Evolutionary conservation across 768 basidiomycete species (phyloP), one percentile per base, ranked within the genome.

Genomic region (Mycena albidolilacea): DNA sequence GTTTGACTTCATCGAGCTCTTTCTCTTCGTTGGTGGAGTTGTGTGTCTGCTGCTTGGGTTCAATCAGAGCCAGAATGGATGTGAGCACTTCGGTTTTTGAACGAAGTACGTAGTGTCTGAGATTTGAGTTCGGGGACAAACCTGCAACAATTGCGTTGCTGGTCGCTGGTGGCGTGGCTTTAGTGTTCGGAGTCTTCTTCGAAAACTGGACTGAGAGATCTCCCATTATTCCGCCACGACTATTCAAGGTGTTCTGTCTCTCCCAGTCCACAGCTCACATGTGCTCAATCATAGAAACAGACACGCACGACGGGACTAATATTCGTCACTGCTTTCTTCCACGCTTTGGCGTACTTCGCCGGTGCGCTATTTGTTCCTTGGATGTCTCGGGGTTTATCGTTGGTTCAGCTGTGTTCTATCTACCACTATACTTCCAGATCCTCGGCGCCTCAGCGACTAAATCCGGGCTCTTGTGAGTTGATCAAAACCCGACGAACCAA

Each of bases 381-480:
- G 15, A 14, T 11, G 41, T 7, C 57, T 5, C 9, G 50, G 11
- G 30, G 3, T 54, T 59, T 54, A 48, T 43, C 52, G 46, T 5
- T 63, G 3, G 12, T 8, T 23, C 46, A 87, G 88, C 86, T 23
- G 87, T 89, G 54, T 92, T 83, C 78, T 95, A 95, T 76, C 85
- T 95, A 5, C 94, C 94, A 0, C 78, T 95, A 2, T 95, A 93
- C 78, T 95, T 87, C 82, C 94, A 95, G 83, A 88, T 92, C 4
- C 87, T 94, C 6, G 94, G 94, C 1, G 86, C 93, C 0, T 92
- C 92, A 10, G 92, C 94, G 7, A 94, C 93, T 0, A 85, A 81
- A 61, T 87, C 93, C 30, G 93, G 92, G 59, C 85, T 94, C 41
- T 84, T 88, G 92, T 91, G 79, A 81, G 85, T 60, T 10, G 64